Conservation (phyloP, 768 basidiomycete species). For the Termitomyces sp. region DNA sequence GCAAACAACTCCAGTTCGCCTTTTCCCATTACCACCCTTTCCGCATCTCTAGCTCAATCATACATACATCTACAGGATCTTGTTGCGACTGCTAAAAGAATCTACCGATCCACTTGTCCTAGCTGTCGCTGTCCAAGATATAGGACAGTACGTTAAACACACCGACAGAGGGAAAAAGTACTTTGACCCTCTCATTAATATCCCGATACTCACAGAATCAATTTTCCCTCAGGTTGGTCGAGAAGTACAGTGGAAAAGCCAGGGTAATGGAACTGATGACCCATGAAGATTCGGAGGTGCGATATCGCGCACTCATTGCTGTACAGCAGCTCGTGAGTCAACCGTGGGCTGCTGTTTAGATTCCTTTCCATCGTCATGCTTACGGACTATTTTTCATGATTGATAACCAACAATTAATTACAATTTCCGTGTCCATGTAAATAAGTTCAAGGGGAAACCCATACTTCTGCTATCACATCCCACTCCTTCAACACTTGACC, state of each 20-base stretch:
- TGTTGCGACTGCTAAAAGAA: constrained; percentile 68
- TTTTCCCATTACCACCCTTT: background rate
- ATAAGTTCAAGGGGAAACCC: constrained; percentile 39
- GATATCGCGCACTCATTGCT: constrained; percentile 87
- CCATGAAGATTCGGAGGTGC: constrained; percentile 81
- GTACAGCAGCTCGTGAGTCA: constrained; percentile 93
- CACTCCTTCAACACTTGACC: constrained; percentile 64
- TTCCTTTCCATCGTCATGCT: background rate
- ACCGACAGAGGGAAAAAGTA: constrained; percentile 92
- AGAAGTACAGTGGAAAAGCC: constrained; percentile 83
- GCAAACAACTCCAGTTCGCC: constrained; percentile 77
- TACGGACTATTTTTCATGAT: constrained; percentile 1
- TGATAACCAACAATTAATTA: constrained; percentile 2
- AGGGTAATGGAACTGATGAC: constrained; percentile 92
- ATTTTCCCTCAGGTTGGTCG: constrained; percentile 49
- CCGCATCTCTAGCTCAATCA: background rate
- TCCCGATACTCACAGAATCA: background rate
- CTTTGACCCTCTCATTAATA: background rate
- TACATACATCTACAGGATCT: constrained; percentile 43
- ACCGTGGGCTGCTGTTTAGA: constrained; percentile 63
- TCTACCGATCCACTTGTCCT: constrained; percentile 75
- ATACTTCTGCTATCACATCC: constrained; percentile 68
- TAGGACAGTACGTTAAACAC: constrained; percentile 92
- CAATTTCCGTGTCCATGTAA: background rate
- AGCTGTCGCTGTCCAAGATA: constrained; percentile 89